phyloP scores from a whole-genome alignment of 148 eudicot species.

The Cornus controversa region DNA sequence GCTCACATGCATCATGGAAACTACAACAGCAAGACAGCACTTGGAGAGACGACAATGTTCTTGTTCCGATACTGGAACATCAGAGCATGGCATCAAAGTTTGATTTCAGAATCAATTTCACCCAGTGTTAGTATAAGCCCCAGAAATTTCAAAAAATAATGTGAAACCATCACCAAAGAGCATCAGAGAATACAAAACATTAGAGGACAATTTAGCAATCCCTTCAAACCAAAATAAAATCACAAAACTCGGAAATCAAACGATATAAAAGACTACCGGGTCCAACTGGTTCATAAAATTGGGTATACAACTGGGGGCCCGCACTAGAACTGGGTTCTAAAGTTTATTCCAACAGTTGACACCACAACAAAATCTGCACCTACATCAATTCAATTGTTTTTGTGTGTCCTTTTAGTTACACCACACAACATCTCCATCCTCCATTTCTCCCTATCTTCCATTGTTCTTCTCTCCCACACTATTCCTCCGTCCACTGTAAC shows the following conservation, averaged over 20 bases:
- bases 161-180: not conserved
- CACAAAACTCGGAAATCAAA: not conserved
- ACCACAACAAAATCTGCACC: too few relatives aligned
- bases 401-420: too few relatives aligned
- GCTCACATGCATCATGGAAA: not conserved
- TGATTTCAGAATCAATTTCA: not conserved
- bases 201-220: not conserved
- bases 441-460: too few relatives aligned
- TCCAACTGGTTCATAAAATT: not conserved
- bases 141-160: not conserved
- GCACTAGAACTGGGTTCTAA: not conserved
- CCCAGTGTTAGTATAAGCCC: not conserved
- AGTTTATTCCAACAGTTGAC: not conserved
- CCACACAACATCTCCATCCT: too few relatives aligned
- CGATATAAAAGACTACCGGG: not conserved
- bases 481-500: too few relatives aligned
- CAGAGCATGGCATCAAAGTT: not conserved
- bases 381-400: too few relatives aligned
- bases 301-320: not conserved
- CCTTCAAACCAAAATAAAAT: not conserved
- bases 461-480: too few relatives aligned
- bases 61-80: not conserved
- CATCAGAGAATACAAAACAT: not conserved
- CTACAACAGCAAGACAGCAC: not conserved
- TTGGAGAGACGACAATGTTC: not conserved